Evolutionary conservation across 2,329 filamentous ascomycete species (phyloP).

Genomic region (Pyrenophora tritici-repentis): DNA sequence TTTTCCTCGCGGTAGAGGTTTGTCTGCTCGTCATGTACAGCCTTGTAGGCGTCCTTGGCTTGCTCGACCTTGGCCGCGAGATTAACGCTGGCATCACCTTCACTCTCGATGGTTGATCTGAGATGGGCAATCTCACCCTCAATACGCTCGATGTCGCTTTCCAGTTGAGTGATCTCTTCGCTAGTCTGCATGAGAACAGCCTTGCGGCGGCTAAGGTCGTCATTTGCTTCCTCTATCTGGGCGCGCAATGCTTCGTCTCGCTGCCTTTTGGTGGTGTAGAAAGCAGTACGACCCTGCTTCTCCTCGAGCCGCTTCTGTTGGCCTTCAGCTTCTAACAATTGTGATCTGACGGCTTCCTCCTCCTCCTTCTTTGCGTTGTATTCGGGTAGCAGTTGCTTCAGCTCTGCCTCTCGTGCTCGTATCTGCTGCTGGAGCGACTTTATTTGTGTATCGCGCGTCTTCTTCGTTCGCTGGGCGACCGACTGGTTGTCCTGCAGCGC

Average conservation of each 20-base stretch:
- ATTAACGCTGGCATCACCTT: conserved; percentile 72
- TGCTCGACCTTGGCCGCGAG: conserved; percentile 75
- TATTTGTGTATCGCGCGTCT: conserved; percentile 73
- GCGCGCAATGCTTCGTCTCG: conserved; percentile 81
- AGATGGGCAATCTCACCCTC: conserved; percentile 74
- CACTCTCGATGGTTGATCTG: conserved; percentile 75
- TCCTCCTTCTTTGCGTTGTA: conserved; percentile 75
- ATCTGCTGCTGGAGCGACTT: conserved; percentile 75
- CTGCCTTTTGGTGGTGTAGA: conserved; percentile 86
- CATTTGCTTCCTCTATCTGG: conserved; percentile 80
- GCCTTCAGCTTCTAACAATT: conserved; percentile 76
- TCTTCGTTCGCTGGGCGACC: conserved; percentile 72
- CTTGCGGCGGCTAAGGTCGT: conserved; percentile 77
- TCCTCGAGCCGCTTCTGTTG: conserved; percentile 79
- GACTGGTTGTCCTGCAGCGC: conserved; percentile 82
- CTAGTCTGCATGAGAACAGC: conserved; percentile 82
- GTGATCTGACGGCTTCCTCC: conserved; percentile 71
- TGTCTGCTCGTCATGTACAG: conserved; percentile 83
- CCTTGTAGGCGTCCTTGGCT: conserved; percentile 78
- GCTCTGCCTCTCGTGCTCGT: conserved; percentile 73
- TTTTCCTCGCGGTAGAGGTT: conserved; percentile 87
- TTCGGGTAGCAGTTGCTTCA: conserved; percentile 74
- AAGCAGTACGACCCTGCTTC: conserved; percentile 87
- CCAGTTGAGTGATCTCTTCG: conserved; percentile 77
- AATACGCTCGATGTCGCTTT: conserved; percentile 71